A percentile compares a stretch with the other conserved stretches of the same genome.
These are phyloP conservation scores for Thelonectria olida DNA, from an alignment of 2,329 filamentous ascomycete species.

Conservation along the genomic window DNA sequence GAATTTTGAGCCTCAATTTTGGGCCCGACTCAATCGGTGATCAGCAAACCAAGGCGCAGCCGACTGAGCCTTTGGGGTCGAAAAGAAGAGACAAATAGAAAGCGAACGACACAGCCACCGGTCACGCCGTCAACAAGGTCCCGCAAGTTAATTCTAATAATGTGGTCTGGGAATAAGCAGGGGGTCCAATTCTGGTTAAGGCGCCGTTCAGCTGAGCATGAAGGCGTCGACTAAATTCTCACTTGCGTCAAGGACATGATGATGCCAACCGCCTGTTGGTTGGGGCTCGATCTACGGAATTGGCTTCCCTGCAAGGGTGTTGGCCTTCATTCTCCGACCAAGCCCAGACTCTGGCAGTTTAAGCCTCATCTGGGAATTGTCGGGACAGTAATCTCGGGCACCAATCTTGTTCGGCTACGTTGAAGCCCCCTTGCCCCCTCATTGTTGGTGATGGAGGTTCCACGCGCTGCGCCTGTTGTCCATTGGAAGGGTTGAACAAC, in stretches of 20 bases:
- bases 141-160: not conserved
- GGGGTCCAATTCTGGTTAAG: not conserved
- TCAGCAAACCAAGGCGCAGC: not conserved
- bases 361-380: not conserved
- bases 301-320: not conserved
- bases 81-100: not conserved
- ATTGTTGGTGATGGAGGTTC: not conserved
- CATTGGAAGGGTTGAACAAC: no score
- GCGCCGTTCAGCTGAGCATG: not conserved
- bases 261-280: no score
- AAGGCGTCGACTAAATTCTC: not conserved
- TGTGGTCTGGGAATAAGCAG: not conserved
- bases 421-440: not conserved
- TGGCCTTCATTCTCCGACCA: not conserved
- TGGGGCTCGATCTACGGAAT: no score
- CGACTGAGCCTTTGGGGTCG: not conserved
- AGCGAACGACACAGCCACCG: not conserved
- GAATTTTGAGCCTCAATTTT: not conserved
- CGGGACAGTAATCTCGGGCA: not conserved
- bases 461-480: not conserved
- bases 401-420: not conserved
- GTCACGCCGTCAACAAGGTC: not conserved
- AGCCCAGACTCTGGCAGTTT: not conserved
- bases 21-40: not conserved
- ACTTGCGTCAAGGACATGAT: not conserved